Evolutionary conservation across 805 yeast genomes (phyloP).

Genomic region (Metschnikowia chrysomelidarum): DNA sequence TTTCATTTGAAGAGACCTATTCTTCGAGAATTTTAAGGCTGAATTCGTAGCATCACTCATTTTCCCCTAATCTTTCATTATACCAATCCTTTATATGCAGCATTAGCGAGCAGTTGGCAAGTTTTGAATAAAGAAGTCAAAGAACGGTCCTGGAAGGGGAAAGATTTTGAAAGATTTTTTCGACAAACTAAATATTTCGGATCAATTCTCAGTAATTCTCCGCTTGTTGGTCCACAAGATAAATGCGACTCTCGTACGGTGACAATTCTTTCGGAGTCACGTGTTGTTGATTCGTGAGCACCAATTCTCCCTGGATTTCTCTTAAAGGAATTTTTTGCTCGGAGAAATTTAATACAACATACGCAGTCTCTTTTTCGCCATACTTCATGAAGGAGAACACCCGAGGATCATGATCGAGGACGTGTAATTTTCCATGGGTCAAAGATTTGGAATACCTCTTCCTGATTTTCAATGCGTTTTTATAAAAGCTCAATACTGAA

Average conservation of each 20-base stretch:
- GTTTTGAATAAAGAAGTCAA: no score
- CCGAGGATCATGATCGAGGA: slow-evolving; percentile 43
- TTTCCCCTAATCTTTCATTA: no score
- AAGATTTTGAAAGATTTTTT: no score
- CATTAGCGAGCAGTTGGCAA: no score
- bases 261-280: slow-evolving; percentile 23
- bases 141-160: no score
- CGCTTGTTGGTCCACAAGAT: no score
- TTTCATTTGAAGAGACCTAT: no score
- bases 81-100: no score
- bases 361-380: slow-evolving; percentile 24
- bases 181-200: no score
- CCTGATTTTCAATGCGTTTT: slow-evolving; percentile 41
- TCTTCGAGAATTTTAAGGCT: no score
- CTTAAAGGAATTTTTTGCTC: slow-evolving; percentile 19
- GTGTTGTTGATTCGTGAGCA: slow-evolving; percentile 27
- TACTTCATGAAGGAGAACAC: slow-evolving; percentile 44
- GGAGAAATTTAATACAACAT: slow-evolving; percentile 26
- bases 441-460: slow-evolving; percentile 43
- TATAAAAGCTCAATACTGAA: slow-evolving; percentile 48
- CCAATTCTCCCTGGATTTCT: slow-evolving; percentile 26
- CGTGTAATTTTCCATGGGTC: slow-evolving; percentile 45
- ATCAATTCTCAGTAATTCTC: no score
- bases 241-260: slow-evolving; percentile 46
- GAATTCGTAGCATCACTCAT: no score